Evolutionary conservation across 176 grass and related monocot genomes (phyloP).

Genomic region (Paspalum notatum): DNA sequence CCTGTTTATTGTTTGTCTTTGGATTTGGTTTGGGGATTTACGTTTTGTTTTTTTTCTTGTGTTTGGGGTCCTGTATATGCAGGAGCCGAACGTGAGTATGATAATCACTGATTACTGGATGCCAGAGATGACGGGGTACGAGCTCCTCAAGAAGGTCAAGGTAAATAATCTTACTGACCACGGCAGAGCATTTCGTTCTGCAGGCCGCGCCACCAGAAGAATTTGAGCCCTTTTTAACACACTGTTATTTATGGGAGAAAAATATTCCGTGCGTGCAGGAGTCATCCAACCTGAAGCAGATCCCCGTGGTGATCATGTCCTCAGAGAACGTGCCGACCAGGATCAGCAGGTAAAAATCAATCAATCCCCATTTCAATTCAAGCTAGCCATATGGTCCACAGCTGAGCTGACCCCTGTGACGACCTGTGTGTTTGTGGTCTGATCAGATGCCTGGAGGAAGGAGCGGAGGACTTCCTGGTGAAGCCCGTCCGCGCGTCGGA

Average conservation of each 20-base stretch:
- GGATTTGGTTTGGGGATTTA: constrained; percentile 1
- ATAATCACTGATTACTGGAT: constrained; percentile 99
- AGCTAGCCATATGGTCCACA: no score
- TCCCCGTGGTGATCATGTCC: constrained; percentile 97
- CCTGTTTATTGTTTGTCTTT: not conserved
- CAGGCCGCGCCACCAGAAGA: not conserved
- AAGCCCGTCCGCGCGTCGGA: constrained; percentile 74
- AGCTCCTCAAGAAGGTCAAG: constrained; percentile 90
- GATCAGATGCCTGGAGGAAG: constrained; percentile 82
- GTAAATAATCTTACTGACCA: constrained; percentile 33
- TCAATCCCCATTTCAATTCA: not conserved
- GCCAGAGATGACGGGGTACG: constrained; percentile 97
- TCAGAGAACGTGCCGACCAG: constrained; percentile 86
- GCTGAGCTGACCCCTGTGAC: not conserved
- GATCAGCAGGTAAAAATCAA: constrained; percentile 52
- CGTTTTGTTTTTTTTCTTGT: not conserved
- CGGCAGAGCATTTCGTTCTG: not conserved
- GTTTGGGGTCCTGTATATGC: not conserved
- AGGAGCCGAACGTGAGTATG: constrained; percentile 91
- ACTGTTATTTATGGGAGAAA: not conserved
- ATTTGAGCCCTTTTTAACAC: not conserved
- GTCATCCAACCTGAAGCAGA: constrained; percentile 71
- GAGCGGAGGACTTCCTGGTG: constrained; percentile 88
- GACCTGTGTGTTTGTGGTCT: not conserved
- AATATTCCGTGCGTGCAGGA: constrained; percentile 41